Evolutionary conservation across 2,329 filamentous ascomycete genomes (phyloP), one percentile per base, ranked within the genome.

Genomic region (Eutypa lata): DNA sequence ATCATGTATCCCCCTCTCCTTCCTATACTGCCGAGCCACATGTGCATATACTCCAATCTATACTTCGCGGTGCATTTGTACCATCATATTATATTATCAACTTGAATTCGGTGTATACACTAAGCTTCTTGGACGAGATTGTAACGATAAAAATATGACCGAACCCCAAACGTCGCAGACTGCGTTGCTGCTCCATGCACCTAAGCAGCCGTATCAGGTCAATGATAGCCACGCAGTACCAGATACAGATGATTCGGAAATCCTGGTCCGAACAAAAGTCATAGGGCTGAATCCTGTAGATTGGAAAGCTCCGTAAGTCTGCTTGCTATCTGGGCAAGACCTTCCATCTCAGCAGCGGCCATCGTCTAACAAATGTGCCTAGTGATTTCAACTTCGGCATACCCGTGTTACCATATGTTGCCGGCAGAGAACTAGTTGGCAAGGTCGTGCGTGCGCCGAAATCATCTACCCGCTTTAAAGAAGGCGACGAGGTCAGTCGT

Each of bases 251-350:
- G n/a, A 18, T 6, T 38, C 35, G n/a, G 35, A 38, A 16, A 38
- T 38, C 35, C 35, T 38, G 16, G 35, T 38, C 35, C 13, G 35
- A 63, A 79, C 84, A 1, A 72, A 79, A 37, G 81, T 81, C 13
- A 85, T 90, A 60, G 88, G 88, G 0, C 71, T 91, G 37, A 91
- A 91, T 61, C 89, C 89, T 0, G 88, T 91, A 51, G 89, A 90
- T 65, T 89, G 84, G 84, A 89, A 89, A 72, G 80, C 83, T 54
- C 84, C 86, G 86, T 88, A 72, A 60, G 82, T 75, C 11, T 37
- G 16, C 24, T 18, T 19, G 38, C 22, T 31, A 7, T 19, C n/a
- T 24, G 19, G 37, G n/a, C 7, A 33, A 3, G 47, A 2, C 6
- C 22, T 13, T 33, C 21, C 18, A 16, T 13, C 31, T 51, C 14